Conservation (phyloP, 2,329 filamentous ascomycete genomes). For the Huntiella decipiens region DNA sequence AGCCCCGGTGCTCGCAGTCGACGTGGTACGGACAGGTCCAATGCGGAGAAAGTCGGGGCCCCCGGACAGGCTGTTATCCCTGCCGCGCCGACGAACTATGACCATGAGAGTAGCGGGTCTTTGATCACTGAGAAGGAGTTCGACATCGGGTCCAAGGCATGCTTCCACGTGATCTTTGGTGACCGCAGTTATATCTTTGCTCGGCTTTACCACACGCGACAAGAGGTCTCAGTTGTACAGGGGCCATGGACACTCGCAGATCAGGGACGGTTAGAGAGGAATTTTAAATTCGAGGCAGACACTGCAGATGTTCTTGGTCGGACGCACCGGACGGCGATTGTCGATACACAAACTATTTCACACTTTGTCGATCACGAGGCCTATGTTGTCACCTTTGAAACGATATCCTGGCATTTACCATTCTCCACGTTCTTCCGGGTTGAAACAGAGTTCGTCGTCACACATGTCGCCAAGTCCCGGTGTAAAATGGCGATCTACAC, state of each 20-base stretch:
- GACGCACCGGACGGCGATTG: slow-evolving; percentile 41
- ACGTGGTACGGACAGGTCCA: slow-evolving; percentile 15
- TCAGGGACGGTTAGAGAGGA: slow-evolving; percentile 50
- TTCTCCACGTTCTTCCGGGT: slow-evolving; percentile 61
- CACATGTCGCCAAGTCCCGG: slow-evolving; percentile 76
- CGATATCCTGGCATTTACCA: slow-evolving; percentile 67
- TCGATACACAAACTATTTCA: slow-evolving; percentile 76
- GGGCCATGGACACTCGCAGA: slow-evolving; percentile 52
- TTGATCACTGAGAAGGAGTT: slow-evolving; percentile 65
- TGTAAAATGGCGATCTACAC: slow-evolving; percentile 82
- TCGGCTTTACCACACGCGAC: slow-evolving; percentile 67
- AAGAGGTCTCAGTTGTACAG: slow-evolving; percentile 63
- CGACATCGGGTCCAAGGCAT: slow-evolving; percentile 77
- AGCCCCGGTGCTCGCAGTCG: slow-evolving; percentile 18
- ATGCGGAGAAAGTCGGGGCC: background rate
- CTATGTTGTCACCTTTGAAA: slow-evolving; percentile 43
- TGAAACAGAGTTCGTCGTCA: slow-evolving; percentile 82
- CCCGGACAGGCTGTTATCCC: slow-evolving; percentile 32
- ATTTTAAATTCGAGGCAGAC: slow-evolving; percentile 64
- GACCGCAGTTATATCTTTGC: slow-evolving; percentile 93
- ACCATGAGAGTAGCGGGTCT: slow-evolving; percentile 62
- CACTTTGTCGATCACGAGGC: slow-evolving; percentile 56
- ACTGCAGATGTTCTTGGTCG: slow-evolving; percentile 46
- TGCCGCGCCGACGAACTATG: slow-evolving; percentile 60
- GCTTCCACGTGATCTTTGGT: slow-evolving; percentile 92